These are phyloP conservation scores for Gaertneriomyces sp. DNA, from an alignment of 192 early-diverging fungal genomes.

Conservation along the genomic window DNA sequence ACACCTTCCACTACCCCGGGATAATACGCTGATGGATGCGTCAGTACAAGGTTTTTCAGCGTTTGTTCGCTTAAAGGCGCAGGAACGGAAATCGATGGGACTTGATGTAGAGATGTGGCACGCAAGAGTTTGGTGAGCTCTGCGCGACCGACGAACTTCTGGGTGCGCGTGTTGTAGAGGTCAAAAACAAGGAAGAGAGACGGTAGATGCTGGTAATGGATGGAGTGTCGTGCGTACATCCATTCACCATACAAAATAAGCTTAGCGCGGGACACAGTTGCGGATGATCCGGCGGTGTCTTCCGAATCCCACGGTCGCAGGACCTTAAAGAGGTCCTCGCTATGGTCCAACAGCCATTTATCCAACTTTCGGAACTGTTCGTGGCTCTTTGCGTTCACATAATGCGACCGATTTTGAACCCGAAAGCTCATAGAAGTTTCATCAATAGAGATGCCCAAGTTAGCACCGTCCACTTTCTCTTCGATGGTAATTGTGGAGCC, in stretches of 20 bases:
- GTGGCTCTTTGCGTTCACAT: conserved; percentile 31
- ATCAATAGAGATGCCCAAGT: conserved; percentile 41
- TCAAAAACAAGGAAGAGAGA: conserved; percentile 43
- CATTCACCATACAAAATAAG: conserved; percentile 50
- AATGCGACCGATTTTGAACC: conserved; percentile 44
- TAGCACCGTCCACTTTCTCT: conserved; percentile 53
- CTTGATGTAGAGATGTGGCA: neutral
- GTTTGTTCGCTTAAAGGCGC: no score
- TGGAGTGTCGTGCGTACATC: conserved; percentile 38
- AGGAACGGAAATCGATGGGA: neutral
- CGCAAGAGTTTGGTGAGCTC: neutral
- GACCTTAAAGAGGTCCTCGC: conserved; percentile 21
- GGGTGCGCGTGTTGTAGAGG: conserved; percentile 28
- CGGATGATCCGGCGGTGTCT: neutral
- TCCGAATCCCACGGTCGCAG: conserved; percentile 9
- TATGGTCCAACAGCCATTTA: conserved; percentile 31
- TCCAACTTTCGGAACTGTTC: conserved; percentile 32
- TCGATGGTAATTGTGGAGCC: conserved; percentile 32
- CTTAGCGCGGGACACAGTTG: neutral
- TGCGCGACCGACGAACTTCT: conserved; percentile 23
- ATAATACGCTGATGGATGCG: neutral
- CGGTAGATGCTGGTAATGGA: conserved; percentile 33
- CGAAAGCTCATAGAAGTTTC: conserved; percentile 11
- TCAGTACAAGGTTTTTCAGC: neutral
- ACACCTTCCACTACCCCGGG: neutral